Base-by-base conservation (phyloP, 164 flowering plant species). In the Vitis rotundifolia region DNA sequence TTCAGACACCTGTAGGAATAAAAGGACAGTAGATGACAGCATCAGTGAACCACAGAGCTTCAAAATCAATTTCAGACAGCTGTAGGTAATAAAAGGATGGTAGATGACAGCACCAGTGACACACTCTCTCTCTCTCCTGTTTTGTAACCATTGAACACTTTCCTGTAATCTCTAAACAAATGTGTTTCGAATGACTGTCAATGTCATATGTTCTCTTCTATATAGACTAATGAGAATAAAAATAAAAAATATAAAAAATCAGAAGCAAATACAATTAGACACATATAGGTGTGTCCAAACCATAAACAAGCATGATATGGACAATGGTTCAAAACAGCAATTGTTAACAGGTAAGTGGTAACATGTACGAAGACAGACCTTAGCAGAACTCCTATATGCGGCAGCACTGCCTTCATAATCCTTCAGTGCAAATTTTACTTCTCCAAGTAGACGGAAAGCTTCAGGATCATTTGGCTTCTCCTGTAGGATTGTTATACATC, bases 371-470 rank as follows among this genome's bases (percentile, higher is more conserved):
- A 77, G 29, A 77, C 85, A 79, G 26, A 94, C 98, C 84, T 68
- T 76, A 72, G 79, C 71, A 63, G 97, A 77, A 73, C 57, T 79
- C 80, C 73, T 89, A 75, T 91, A 94, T 28, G 97, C 97, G 75
- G 86, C 73, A 63, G 75, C 85, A 81, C 97, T 92, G 56, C 95
- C 95, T 37, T 86, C 92, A 81, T 85, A 92, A 82, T 94, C 97
- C 76, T 87, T 89, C 31, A 92, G 92, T 67, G 82, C 86, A 76
- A 75, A 94, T 79, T 89, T 92, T 47, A 94, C 91, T 79, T 92
- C 97, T 69, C 94, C 97, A 64, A 91, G 95, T 79, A 94, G 83
- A 68, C 95, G 97, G 71, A 83, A 89, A 71, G 83, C 95, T 61
- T 92, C 97, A 67, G 89, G 87, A 55, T 89, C 94, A 72, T 58